Conservation (phyloP, 208 protist species). For the Crithidia brevicula region DNA sequence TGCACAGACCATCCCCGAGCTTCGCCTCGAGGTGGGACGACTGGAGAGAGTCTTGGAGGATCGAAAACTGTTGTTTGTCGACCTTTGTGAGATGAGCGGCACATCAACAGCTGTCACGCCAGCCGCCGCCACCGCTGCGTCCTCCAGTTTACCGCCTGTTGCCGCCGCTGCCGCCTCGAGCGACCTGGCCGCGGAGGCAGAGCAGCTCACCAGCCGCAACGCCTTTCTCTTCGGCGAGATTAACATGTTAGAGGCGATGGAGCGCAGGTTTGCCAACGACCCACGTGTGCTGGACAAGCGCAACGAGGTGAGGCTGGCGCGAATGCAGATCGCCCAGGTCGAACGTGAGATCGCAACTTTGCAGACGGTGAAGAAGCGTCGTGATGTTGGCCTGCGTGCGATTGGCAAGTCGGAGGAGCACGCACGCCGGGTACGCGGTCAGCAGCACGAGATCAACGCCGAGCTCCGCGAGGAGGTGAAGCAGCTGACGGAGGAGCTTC, state of each 20-base stretch:
- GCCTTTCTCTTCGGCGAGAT: constrained; percentile 42
- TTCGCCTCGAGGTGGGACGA: constrained; percentile 34
- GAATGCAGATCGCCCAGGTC: constrained; percentile 51
- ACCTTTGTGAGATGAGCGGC: constrained; percentile 28
- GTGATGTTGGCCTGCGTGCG: constrained; percentile 47
- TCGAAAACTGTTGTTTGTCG: constrained; percentile 31
- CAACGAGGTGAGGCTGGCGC: constrained; percentile 64
- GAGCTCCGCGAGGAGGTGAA: constrained; percentile 52
- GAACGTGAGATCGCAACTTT: constrained; percentile 70
- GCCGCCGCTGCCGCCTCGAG: not conserved
- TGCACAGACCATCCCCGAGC: constrained; percentile 23
- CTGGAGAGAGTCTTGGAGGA: constrained; percentile 42
- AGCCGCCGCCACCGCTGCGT: not conserved
- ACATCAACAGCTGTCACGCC: constrained; percentile 7
- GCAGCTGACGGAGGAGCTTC: constrained; percentile 54
- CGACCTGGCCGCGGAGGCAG: constrained; percentile 30
- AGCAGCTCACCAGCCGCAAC: constrained; percentile 45
- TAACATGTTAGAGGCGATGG: constrained; percentile 25
- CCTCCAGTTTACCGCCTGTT: not conserved
- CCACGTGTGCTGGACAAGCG: constrained; percentile 66
- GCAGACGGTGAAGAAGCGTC: constrained; percentile 52
- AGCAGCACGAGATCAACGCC: constrained; percentile 52
- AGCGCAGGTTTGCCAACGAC: constrained; percentile 41
- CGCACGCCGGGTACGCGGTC: constrained; percentile 37
- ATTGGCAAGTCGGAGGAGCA: constrained; percentile 53